phyloP scores from a whole-genome alignment of 2,329 filamentous ascomycete genomes.

The Lachnellula suecica region DNA sequence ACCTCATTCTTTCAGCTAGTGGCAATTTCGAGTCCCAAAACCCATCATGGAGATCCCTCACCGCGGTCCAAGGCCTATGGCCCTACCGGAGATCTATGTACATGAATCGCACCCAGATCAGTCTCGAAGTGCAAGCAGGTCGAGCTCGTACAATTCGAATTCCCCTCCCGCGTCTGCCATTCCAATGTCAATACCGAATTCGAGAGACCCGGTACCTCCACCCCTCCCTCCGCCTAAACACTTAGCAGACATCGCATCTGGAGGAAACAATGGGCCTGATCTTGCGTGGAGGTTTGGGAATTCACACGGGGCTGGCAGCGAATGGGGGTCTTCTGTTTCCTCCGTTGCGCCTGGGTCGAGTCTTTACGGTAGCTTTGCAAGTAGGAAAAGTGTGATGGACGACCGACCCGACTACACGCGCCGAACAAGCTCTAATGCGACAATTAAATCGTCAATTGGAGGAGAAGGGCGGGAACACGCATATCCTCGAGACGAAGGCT shows the following conservation, averaged over 20 bases:
- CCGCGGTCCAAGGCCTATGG: conserved; percentile 20
- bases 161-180: conserved; percentile 42
- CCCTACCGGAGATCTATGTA: conserved; percentile 41
- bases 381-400: conserved; percentile 25
- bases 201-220: conserved; percentile 53
- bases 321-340: conserved; percentile 41
- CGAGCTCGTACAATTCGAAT: conserved; percentile 25
- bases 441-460: conserved; percentile 46
- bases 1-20: conserved; percentile 25
- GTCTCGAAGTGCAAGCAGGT: conserved; percentile 25
- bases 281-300: conserved; percentile 64
- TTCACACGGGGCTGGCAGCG: conserved; percentile 43
- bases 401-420: conserved; percentile 29
- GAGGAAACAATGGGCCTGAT: conserved; percentile 60
- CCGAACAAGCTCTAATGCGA: conserved; percentile 38
- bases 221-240: conserved; percentile 63
- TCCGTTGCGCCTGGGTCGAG: conserved; percentile 50
- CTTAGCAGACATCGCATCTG: conserved; percentile 52
- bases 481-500: conserved; percentile 35
- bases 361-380: conserved; percentile 44
- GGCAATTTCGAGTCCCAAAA: conserved; percentile 17
- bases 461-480: conserved; percentile 34
- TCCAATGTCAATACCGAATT: conserved; percentile 63
- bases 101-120: conserved; percentile 38
- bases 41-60: conserved; percentile 43